Evolutionary conservation across 139 green algal genomes (phyloP), one percentile per base, ranked within the genome.

Genomic region (Pedinophyceae sp.): DNA sequence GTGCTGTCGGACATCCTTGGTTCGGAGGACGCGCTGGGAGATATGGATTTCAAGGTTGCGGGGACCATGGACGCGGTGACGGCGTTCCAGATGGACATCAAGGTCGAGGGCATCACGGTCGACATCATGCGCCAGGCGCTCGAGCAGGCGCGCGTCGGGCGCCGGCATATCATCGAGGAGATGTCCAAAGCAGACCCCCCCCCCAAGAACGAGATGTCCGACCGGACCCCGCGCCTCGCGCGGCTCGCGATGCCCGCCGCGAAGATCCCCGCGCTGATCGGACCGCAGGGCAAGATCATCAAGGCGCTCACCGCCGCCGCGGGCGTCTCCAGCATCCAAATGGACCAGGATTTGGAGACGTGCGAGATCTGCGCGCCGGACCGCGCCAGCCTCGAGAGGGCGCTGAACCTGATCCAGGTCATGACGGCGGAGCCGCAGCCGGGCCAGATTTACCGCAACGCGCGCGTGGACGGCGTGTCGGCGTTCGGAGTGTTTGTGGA

Each of bases 31-130:
- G 79, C 82, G 0, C 70, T 97, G 51, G 91, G 91, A 0, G 88
- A 97, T 70, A 98, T 98, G 91, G 91, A 98, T 65, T 98, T 98
- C 74, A 98, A 98, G 68, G 86, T 96, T 13, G 77, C 76, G 16
- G 72, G 75, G 18, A 62, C 73, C 52, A 58, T 29, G 23, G 17
- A 66, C 6, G 59, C 57, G 29, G 75, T 97, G 52, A 94, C 81
- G 17, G 89, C 89, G 5, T 93, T 98, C 73, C 91, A 97, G 59
- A 89, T 97, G 77, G 90, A 96, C 66, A 92, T 95, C 66, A 95
- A 95, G 74, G 84, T 87, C 22, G 85, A 94, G 58, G 86, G 86
- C 55, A 95, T 95, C 69, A 93, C 85, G 0, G 64, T 94, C 13
- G 73, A 76, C 20, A 88, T 95, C 60, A 85, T 95, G 82, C n/a